phyloP scores from a whole-genome alignment of 352 stramenopile genomes.

The Globisporangium polare region DNA sequence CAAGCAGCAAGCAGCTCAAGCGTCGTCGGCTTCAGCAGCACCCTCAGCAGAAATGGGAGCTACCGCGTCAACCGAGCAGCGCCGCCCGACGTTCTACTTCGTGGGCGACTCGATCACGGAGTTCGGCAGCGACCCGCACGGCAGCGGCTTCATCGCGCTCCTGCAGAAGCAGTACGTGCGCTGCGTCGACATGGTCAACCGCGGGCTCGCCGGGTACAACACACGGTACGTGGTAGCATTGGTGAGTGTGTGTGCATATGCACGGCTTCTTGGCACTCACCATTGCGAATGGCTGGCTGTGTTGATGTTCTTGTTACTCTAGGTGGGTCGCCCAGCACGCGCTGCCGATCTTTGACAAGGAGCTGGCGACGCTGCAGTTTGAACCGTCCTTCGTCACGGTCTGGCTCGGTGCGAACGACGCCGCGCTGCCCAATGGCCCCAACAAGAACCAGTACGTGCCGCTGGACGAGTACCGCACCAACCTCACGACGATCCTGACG shows the following conservation, averaged over 20 bases:
- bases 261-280: not conserved
- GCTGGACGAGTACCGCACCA: slow-evolving; percentile 35
- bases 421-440: slow-evolving; percentile 28
- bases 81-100: slow-evolving; percentile 36
- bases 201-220: slow-evolving; percentile 56
- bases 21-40: not conserved
- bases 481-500: slow-evolving; percentile 29
- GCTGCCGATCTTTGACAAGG: slow-evolving; percentile 33
- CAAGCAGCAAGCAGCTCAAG: not conserved
- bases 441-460: slow-evolving; percentile 35
- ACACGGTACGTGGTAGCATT: slow-evolving; percentile 13
- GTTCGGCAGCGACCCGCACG: slow-evolving; percentile 28
- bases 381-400: slow-evolving; percentile 39
- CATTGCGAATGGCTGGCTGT: not conserved
- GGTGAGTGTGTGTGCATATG: not conserved
- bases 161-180: slow-evolving; percentile 48
- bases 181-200: slow-evolving; percentile 51
- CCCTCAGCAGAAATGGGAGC: slow-evolving; percentile 3
- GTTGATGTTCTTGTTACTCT: too few relatives aligned
- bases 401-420: slow-evolving; percentile 64
- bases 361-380: slow-evolving; percentile 29
- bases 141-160: slow-evolving; percentile 40
- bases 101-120: slow-evolving; percentile 72
- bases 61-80: slow-evolving; percentile 6
- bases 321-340: slow-evolving; percentile 39